Conservation (phyloP, 2,329 filamentous ascomycete genomes). For the Apiospora pterosperma region DNA sequence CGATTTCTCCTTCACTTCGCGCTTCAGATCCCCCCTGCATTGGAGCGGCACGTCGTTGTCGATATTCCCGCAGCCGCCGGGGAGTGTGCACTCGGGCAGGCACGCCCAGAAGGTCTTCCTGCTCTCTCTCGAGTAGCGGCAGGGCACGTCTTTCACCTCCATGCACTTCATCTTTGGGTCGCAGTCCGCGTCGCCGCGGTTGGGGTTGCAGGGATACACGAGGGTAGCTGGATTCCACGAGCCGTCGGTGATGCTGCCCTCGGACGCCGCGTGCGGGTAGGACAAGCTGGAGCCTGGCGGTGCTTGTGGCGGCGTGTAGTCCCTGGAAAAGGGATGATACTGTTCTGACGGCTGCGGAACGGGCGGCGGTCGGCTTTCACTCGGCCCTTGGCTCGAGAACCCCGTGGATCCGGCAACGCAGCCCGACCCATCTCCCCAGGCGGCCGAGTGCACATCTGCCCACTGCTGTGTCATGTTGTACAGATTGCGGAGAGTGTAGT, state of each 20-base stretch:
- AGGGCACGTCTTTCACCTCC: too few relatives aligned
- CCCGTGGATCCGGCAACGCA: constrained; percentile 15
- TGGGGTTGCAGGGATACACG: too few relatives aligned
- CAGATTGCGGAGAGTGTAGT: constrained; percentile 52
- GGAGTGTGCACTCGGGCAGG: too few relatives aligned
- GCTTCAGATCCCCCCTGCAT: too few relatives aligned
- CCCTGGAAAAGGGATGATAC: background rate
- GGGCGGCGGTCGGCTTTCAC: background rate
- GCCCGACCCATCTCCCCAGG: constrained; percentile 7
- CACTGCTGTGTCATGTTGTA: constrained; percentile 50
- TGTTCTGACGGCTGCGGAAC: background rate
- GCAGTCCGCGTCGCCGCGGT: too few relatives aligned
- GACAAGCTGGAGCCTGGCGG: background rate
- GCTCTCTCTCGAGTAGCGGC: too few relatives aligned
- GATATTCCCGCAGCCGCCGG: too few relatives aligned
- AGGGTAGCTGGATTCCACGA: too few relatives aligned
- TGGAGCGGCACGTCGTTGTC: too few relatives aligned
- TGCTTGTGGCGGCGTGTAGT: background rate
- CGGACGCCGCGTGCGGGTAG: background rate
- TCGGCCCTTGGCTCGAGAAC: background rate
- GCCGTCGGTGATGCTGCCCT: background rate
- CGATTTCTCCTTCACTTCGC: too few relatives aligned
- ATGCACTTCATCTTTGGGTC: too few relatives aligned
- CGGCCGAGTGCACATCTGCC: constrained; percentile 36
- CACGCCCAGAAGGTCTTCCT: too few relatives aligned